Percentiles rank a stretch among this genome's conserved stretches.
Conservation (phyloP, 495 filamentous ascomycete species). For the Penicillium atrosanguineum region DNA sequence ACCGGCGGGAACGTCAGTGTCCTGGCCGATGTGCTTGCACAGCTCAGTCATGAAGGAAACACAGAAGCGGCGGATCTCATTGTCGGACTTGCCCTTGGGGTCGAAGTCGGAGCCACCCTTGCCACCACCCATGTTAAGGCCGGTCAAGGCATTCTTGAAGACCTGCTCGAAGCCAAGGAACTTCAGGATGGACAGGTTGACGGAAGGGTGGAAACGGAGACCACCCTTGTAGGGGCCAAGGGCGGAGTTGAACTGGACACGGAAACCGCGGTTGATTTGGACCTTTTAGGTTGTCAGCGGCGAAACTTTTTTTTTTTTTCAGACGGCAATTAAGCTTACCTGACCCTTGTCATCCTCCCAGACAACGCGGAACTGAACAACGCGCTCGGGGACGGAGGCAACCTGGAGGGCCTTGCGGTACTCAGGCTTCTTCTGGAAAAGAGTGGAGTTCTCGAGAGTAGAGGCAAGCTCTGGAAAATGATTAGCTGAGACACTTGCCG, state of each 20-base stretch:
- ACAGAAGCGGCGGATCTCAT: constrained; percentile 98
- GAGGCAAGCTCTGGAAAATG: constrained; percentile 76
- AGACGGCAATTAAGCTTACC: constrained; percentile 13
- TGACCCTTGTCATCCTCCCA: constrained; percentile 91
- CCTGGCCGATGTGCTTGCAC: constrained; percentile 90
- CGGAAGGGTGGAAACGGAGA: constrained; percentile 90
- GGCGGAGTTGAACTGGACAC: constrained; percentile 98
- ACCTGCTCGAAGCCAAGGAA: constrained; percentile 99
- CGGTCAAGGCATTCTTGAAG: constrained; percentile 99
- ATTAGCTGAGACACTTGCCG: constrained; percentile 25
- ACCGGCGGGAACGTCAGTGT: constrained; percentile 89
- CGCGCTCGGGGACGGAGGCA: constrained; percentile 87
- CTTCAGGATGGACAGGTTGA: constrained; percentile 97
- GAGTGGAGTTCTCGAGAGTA: constrained; percentile 87
- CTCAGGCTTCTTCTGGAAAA: constrained; percentile 92
- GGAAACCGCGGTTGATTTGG: constrained; percentile 94
- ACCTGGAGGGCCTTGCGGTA: constrained; percentile 87
- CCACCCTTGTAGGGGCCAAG: constrained; percentile 98
- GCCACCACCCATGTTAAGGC: constrained; percentile 94
- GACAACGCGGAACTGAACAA: constrained; percentile 95
- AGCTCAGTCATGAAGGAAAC: constrained; percentile 94
- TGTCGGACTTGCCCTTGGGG: constrained; percentile 97
- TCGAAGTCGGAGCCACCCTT: constrained; percentile 99
- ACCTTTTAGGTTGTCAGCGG: constrained; percentile 41
- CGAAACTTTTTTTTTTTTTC: not conserved